Evolutionary conservation across 2,329 filamentous ascomycete species (phyloP).

Genomic region (Chrysoporthe cubensis): DNA sequence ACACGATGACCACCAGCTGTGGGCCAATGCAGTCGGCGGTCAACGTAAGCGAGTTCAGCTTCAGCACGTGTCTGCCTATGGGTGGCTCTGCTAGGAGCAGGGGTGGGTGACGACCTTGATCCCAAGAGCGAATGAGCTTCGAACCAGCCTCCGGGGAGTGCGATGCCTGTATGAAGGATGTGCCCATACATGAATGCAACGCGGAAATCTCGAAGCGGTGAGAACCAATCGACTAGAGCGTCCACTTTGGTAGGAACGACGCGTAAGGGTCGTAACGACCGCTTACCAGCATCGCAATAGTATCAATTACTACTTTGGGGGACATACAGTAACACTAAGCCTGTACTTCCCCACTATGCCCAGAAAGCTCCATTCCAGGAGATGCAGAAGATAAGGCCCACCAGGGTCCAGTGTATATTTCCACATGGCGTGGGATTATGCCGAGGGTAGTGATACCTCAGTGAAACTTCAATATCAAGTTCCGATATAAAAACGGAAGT

Average conservation of each 20-base stretch:
- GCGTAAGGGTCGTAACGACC: not conserved
- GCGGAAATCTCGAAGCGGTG: not conserved
- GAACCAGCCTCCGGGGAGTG: not conserved
- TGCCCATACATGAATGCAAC: not conserved
- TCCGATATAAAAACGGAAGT: not conserved
- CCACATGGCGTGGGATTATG: not conserved
- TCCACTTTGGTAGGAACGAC: not conserved
- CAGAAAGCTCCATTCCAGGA: not conserved
- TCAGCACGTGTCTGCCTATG: not conserved
- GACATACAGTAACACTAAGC: not conserved
- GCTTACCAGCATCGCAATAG: not conserved
- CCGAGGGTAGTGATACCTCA: constrained; percentile 1
- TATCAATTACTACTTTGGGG: not conserved
- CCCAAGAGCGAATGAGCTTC: not conserved
- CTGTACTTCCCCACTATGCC: not conserved
- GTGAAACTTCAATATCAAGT: not conserved
- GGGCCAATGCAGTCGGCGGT: not conserved
- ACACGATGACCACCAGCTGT: not conserved
- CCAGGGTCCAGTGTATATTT: not conserved
- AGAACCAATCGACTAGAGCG: not conserved
- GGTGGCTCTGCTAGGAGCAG: not conserved
- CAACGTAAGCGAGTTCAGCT: not conserved
- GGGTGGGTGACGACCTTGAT: not conserved
- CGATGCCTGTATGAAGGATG: not conserved
- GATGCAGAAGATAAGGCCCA: not conserved